Conservation (phyloP, 2,329 filamentous ascomycete species). For the Colletotrichum horii region DNA sequence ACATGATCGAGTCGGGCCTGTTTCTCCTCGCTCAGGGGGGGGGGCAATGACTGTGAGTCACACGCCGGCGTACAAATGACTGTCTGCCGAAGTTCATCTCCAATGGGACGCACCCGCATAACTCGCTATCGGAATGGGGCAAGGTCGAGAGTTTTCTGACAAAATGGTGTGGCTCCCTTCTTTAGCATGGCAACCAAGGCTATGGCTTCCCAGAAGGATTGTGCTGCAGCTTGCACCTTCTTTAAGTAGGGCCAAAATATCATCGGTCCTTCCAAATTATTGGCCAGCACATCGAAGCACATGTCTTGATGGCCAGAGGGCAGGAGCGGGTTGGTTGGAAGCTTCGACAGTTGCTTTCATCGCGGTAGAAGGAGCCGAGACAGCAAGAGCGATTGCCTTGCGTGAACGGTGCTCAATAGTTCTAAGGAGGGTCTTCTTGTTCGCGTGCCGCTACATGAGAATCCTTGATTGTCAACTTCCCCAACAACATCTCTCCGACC, state of each 20-base stretch:
- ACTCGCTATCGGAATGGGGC: not conserved
- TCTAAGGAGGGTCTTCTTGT: no score
- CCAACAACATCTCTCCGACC: not conserved
- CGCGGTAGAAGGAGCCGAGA: not conserved
- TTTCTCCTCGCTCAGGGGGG: not conserved
- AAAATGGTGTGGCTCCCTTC: not conserved
- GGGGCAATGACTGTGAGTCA: not conserved
- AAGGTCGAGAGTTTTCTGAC: not conserved
- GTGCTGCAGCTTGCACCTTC: not conserved
- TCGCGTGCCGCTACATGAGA: not conserved
- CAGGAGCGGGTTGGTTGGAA: not conserved
- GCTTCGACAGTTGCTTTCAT: fast-evolving
- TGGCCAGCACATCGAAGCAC: not conserved
- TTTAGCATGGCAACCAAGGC: not conserved
- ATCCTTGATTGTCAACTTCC: not conserved
- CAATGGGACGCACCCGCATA: not conserved
- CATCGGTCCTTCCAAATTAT: not conserved
- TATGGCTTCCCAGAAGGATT: not conserved
- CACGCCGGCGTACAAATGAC: not conserved
- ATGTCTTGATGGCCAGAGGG: not conserved
- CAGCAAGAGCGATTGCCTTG: not conserved
- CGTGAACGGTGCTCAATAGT: not conserved
- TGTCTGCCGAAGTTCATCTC: not conserved
- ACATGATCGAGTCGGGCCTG: not conserved
- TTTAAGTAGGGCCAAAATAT: not conserved